phyloP scores from a whole-genome alignment of 2,329 filamentous ascomycete species.

The Scortechinia acanthostroma region DNA sequence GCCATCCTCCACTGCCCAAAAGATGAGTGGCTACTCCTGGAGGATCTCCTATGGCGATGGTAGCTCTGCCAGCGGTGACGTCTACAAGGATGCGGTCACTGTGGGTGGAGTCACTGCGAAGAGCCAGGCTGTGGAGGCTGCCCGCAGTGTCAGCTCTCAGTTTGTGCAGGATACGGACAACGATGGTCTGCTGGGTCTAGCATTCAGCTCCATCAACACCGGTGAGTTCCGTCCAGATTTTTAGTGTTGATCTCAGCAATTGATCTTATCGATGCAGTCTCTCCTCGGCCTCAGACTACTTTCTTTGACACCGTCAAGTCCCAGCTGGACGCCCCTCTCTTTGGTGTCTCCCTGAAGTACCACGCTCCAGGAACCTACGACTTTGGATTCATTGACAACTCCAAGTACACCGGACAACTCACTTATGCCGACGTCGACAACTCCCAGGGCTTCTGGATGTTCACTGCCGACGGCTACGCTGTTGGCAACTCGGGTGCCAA shows the following conservation, averaged over 20 bases:
- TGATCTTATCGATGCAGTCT: too few species aligned
- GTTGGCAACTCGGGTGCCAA: conserved; percentile 36
- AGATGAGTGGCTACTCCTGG: conserved; percentile 36
- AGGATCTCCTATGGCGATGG: conserved; percentile 35
- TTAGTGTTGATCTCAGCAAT: too few species aligned
- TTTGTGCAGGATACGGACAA: conserved; percentile 31
- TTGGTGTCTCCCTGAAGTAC: conserved; percentile 41
- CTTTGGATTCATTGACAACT: conserved; percentile 45
- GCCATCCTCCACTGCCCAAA: conserved; percentile 33
- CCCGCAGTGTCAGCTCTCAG: conserved; percentile 28
- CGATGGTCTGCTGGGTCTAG: conserved; percentile 43
- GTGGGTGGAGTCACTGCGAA: conserved; percentile 33
- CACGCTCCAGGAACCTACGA: conserved; percentile 45
- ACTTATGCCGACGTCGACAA: conserved; percentile 38
- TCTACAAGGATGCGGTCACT: conserved; percentile 39
- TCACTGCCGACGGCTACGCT: conserved; percentile 37
- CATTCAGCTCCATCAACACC: conserved; percentile 35
- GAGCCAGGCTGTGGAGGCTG: conserved; percentile 39
- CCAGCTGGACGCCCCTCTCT: conserved; percentile 29
- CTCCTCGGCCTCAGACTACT: conserved; percentile 24
- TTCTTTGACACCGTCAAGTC: conserved; percentile 34
- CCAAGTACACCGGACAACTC: conserved; percentile 43
- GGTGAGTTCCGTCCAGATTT: conserved; percentile 2
- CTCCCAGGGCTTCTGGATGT: conserved; percentile 46
- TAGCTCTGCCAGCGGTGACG: conserved; percentile 31